Evolutionary conservation across 2,329 filamentous ascomycete genomes (phyloP), one percentile per base, ranked within the genome.

Genomic region (Fusarium sp.): DNA sequence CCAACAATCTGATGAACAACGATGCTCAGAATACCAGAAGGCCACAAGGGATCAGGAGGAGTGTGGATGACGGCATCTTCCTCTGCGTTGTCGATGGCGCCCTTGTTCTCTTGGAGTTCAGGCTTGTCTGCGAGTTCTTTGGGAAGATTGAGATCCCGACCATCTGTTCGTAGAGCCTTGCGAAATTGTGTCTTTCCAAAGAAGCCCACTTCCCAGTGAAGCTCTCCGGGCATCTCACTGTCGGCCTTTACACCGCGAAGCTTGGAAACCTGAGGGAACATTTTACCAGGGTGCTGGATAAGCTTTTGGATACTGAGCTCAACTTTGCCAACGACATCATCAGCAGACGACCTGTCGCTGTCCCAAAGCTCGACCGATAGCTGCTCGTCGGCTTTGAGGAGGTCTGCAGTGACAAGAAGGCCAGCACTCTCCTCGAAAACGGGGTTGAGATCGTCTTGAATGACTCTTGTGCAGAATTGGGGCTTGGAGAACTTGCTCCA

Each of bases 401-500:
- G 85, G 70, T 98, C 94, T 0, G 93, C 88, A 0, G 93, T 97
- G 8, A 99, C 93, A 18, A 98, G 83, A 20, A 98, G 85, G 2
- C 93, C 94, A 45, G 93, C 90, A 3, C 89, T 92, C 81, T 98
- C 96, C 75, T 96, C 92, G 84, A 97, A 98, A 7, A 97, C 86
- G 0, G 96, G 96, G 76, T 98, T 97, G 57, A 97, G 86, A 72
- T 98, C 92, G 76, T 98, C 95, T 55, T 95, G 94, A 69, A 98
- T 98, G 54, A 98, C 94, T 49, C 96, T 90, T 3, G 96, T 98
- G 80, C 94, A 98, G 81, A 97, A 98, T 88, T 97, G 97, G 3
- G 95, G 95, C 82, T 99, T 99, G 60, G 92, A 93, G 74, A 98
- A 98, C 79, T 98, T 98, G 75, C 93, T 97, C 84, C 97, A 98